Percentiles rank a stretch among this genome's conserved stretches.
These are phyloP conservation scores for Yamadazyma scolyti DNA, from an alignment of 805 yeast species.

Conservation along the genomic window DNA sequence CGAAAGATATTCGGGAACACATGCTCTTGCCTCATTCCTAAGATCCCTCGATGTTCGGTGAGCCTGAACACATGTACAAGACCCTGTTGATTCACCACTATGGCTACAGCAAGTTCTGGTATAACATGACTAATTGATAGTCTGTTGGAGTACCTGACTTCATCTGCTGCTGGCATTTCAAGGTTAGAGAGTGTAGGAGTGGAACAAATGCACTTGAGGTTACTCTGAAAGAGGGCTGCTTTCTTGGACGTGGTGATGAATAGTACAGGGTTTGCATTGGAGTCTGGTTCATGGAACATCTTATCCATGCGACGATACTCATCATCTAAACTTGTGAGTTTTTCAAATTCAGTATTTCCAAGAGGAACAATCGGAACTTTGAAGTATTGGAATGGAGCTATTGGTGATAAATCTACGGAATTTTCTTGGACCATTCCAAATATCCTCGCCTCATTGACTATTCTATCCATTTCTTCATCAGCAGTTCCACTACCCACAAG, in stretches of 20 bases:
- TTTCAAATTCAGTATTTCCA: slow-evolving; percentile 8
- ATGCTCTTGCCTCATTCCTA: slow-evolving; percentile 42
- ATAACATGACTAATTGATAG: slow-evolving; percentile 32
- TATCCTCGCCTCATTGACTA: slow-evolving; percentile 42
- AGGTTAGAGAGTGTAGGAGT: slow-evolving; percentile 40
- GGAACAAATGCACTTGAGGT: slow-evolving; percentile 46
- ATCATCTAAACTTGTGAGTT: slow-evolving; percentile 25
- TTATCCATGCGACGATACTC: slow-evolving; percentile 31
- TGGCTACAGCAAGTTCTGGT: slow-evolving; percentile 31
- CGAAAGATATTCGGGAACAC: slow-evolving; percentile 33
- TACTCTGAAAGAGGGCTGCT: slow-evolving; percentile 43
- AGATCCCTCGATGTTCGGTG: slow-evolving; percentile 32
- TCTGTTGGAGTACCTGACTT: slow-evolving; percentile 28
- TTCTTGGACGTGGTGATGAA: slow-evolving; percentile 43
- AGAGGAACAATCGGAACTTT: slow-evolving; percentile 17
- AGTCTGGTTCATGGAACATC: slow-evolving; percentile 11
- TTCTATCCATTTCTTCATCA: slow-evolving; percentile 18
- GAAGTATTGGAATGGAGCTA: slow-evolving; percentile 31
- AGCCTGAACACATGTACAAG: slow-evolving; percentile 32
- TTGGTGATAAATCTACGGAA: too few relatives aligned
- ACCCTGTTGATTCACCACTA: slow-evolving; percentile 38
- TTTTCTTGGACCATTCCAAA: too few relatives aligned
- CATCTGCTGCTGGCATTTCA: slow-evolving; percentile 33
- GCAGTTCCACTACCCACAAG: slow-evolving; percentile 47
- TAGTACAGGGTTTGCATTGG: slow-evolving; percentile 7